phyloP scores from a whole-genome alignment of 139 green algal genomes.

The Tetradesmus obliquus region DNA sequence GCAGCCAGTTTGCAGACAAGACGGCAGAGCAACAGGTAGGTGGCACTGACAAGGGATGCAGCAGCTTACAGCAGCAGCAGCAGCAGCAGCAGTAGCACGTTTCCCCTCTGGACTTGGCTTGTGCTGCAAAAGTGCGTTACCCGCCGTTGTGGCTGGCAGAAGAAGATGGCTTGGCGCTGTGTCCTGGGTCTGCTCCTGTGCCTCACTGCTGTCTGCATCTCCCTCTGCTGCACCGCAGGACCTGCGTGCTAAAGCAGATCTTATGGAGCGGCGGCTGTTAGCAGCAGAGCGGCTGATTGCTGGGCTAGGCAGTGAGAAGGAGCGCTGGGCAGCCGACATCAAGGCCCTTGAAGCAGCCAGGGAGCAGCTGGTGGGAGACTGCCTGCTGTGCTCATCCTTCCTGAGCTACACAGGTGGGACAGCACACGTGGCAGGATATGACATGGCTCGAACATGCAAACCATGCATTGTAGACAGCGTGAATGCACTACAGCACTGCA shows the following conservation, averaged over 20 bases:
- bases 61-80: not conserved
- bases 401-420: slow-evolving; percentile 66
- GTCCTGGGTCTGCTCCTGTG: no score
- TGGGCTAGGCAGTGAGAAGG: slow-evolving; percentile 79
- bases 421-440: no score
- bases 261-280: slow-evolving; percentile 85
- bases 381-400: slow-evolving; percentile 69
- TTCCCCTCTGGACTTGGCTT: no score
- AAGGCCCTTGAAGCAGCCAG: slow-evolving; percentile 52
- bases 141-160: no score
- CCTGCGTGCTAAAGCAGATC: slow-evolving; percentile 84
- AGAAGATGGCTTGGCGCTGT: no score
- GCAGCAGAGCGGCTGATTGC: slow-evolving; percentile 90
- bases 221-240: no score
- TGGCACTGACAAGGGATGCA: not conserved
- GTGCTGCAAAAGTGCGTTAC: no score
- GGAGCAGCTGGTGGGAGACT: slow-evolving; percentile 44
- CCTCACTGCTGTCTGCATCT: no score
- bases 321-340: slow-evolving; percentile 85
- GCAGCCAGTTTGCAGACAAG: slow-evolving; percentile 84
- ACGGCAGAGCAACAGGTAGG: slow-evolving; percentile 74
- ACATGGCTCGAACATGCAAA: no score
- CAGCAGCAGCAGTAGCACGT: not conserved
- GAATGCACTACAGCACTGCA: no score
- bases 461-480: no score